phyloP scores from a whole-genome alignment of 305 asterid species.

The Fraxinus velutina region DNA sequence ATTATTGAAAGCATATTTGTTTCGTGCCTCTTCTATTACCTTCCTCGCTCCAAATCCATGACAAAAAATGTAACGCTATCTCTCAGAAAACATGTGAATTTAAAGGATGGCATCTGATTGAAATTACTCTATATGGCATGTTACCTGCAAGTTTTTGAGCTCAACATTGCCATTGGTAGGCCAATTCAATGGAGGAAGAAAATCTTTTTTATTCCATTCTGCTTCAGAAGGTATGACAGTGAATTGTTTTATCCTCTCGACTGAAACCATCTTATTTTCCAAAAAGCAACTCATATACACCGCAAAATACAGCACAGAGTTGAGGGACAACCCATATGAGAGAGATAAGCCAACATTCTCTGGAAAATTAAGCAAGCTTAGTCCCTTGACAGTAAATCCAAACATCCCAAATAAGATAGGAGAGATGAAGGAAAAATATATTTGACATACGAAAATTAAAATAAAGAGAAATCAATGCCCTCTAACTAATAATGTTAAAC shows the following conservation, averaged over 20 bases:
- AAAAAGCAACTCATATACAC: constrained; percentile 69
- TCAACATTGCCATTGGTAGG: constrained; percentile 73
- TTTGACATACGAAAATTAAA: not conserved
- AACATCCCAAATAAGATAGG: not conserved
- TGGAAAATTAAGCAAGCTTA: constrained; percentile 31
- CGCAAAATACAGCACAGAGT: constrained; percentile 59
- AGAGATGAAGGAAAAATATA: not conserved
- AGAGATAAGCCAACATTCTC: constrained; percentile 90
- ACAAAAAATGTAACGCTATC: not conserved
- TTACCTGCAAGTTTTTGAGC: constrained; percentile 62
- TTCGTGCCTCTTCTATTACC: not conserved
- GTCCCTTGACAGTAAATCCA: not conserved
- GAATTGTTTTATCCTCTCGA: constrained; percentile 93
- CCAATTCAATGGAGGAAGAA: constrained; percentile 72
- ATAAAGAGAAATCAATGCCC: not conserved
- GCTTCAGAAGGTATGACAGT: constrained; percentile 80
- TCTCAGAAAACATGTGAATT: not conserved
- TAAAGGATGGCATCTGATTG: not conserved
- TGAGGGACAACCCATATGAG: constrained; percentile 86
- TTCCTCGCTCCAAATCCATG: not conserved
- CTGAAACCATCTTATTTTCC: constrained; percentile 95
- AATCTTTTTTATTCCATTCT: constrained; percentile 62
- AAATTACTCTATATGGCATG: not conserved
- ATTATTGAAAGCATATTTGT: not conserved
- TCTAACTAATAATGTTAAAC: not conserved